phyloP scores from a whole-genome alignment of 306 rosid species.

The Dryas drummondii region DNA sequence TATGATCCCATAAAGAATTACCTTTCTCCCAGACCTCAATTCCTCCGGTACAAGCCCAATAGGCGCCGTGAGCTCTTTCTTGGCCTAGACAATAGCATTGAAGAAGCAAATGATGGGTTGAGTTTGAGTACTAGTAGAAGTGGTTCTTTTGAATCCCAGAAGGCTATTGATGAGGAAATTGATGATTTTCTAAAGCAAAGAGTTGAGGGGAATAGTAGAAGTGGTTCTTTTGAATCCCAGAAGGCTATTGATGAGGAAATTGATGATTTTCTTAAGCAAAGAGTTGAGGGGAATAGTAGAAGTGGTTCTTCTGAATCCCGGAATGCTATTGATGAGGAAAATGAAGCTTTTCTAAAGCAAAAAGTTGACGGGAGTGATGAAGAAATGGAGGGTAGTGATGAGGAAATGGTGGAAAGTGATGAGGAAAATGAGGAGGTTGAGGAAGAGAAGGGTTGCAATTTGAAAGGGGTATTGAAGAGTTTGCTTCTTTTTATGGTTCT shows the following conservation, averaged over 20 bases:
- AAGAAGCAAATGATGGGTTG: slow-evolving; percentile 12
- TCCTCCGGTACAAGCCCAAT: slow-evolving; percentile 42
- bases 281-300: slow-evolving; percentile 15
- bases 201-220: slow-evolving; percentile 16
- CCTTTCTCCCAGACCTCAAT: slow-evolving; percentile 49
- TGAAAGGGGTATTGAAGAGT: slow-evolving; percentile 28
- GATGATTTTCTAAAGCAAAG: slow-evolving; percentile 7
- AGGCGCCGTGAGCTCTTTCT: slow-evolving; percentile 33
- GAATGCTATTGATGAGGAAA: slow-evolving; percentile 13
- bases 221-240: slow-evolving; percentile 26
- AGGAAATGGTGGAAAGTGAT: slow-evolving; percentile 7
- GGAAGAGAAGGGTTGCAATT: slow-evolving; percentile 24
- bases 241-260: slow-evolving; percentile 21
- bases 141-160: slow-evolving; percentile 28
- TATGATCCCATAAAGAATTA: slow-evolving; percentile 46
- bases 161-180: slow-evolving; percentile 19
- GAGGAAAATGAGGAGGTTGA: slow-evolving; percentile 25
- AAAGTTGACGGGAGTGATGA: slow-evolving; percentile 23
- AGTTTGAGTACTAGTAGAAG: neutral
- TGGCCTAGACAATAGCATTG: slow-evolving; percentile 22
- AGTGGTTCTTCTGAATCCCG: slow-evolving; percentile 27
- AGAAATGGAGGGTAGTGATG: slow-evolving; percentile 15
- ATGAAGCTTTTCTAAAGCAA: neutral
- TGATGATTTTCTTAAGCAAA: slow-evolving; percentile 9
- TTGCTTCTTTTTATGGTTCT: slow-evolving; percentile 19